phyloP scores from a whole-genome alignment of 164 flowering plant genomes.

The Cinnamomum chago region DNA sequence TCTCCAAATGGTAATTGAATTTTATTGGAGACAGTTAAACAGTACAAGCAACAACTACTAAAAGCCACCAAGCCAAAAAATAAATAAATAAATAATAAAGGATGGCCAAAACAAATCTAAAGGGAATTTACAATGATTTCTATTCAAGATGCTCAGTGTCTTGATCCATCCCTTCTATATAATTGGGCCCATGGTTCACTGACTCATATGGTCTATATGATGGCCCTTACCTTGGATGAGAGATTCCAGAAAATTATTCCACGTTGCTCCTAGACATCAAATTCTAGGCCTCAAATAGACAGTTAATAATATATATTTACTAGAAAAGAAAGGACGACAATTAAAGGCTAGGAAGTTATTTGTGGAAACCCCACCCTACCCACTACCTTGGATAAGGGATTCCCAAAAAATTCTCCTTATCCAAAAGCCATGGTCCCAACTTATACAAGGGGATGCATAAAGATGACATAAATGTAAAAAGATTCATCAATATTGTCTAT shows the following conservation, averaged over 20 bases:
- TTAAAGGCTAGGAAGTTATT: background rate
- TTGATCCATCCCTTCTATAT: background rate
- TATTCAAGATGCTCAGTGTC: too few species aligned
- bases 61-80: too few species aligned
- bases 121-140: too few species aligned
- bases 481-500: too few species aligned
- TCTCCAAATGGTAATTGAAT: too few species aligned
- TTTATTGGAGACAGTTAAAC: too few species aligned
- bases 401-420: background rate
- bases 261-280: background rate
- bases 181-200: background rate
- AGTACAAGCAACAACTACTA: too few species aligned
- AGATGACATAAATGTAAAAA: background rate
- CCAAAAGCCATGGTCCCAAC: background rate
- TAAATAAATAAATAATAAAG: too few species aligned
- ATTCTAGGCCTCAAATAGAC: background rate
- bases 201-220: background rate
- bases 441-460: background rate
- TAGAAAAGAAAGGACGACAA: too few species aligned
- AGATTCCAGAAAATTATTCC: background rate
- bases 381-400: too few species aligned
- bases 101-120: too few species aligned
- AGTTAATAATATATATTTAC: background rate
- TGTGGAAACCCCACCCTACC: background rate
- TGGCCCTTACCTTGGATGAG: background rate